phyloP scores from a whole-genome alignment of 441 rosid species.

The Hura crepitans region DNA sequence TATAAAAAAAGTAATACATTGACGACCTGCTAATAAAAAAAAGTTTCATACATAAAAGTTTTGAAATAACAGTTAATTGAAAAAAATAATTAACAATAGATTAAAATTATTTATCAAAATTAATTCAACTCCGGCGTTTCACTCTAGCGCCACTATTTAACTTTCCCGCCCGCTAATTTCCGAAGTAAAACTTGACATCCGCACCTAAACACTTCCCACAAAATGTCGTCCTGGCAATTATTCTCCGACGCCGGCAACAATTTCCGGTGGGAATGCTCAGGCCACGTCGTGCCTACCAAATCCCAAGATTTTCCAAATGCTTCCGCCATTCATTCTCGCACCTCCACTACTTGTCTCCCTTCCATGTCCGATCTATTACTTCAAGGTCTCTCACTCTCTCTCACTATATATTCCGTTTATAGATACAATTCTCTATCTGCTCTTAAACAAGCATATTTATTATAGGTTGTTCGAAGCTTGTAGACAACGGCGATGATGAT shows the following conservation, averaged over 20 bases:
- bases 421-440: background rate
- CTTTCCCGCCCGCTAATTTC: too few species aligned
- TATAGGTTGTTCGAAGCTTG: constrained; percentile 61
- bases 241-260: constrained; percentile 43
- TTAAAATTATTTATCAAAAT: too few species aligned
- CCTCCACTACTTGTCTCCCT: constrained; percentile 37
- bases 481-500: constrained; percentile 31
- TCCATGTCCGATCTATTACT: constrained; percentile 64
- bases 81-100: too few species aligned
- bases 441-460: background rate
- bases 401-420: background rate
- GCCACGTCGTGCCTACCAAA: constrained; percentile 23
- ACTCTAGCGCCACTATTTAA: too few species aligned
- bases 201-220: background rate
- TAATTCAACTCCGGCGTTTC: too few species aligned
- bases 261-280: constrained; percentile 60
- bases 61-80: too few species aligned
- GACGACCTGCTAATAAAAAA: too few species aligned
- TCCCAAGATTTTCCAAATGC: constrained; percentile 19
- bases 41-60: too few species aligned
- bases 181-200: too few species aligned
- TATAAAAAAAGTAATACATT: too few species aligned
- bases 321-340: constrained; percentile 20
- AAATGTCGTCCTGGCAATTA: constrained; percentile 78
- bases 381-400: constrained; percentile 40